Evolutionary conservation across 345 rosid species (phyloP).

Genomic region (Nephelium lappaceum): DNA sequence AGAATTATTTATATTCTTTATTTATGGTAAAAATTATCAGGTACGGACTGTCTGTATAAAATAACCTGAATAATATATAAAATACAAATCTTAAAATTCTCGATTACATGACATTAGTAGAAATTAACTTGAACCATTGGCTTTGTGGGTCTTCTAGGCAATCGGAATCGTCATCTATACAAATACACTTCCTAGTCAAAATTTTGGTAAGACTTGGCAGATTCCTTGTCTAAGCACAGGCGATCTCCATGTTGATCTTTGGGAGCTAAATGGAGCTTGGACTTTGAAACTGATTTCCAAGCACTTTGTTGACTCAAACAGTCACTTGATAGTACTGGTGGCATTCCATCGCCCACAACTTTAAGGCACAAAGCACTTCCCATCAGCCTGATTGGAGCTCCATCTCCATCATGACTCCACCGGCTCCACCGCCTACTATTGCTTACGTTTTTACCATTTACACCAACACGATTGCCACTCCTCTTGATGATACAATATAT

Average conservation of each 20-base stretch:
- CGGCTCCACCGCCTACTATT: not conserved
- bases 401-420: constrained; percentile 22
- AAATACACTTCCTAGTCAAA: constrained; percentile 30
- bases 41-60: not conserved
- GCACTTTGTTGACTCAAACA: constrained; percentile 25
- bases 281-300: constrained; percentile 33
- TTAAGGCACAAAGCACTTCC: constrained; percentile 33
- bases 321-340: constrained; percentile 25
- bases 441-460: constrained; percentile 23
- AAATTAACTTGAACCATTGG: constrained; percentile 48
- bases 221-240: constrained; percentile 35
- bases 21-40: not conserved
- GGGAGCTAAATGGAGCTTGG: constrained; percentile 38
- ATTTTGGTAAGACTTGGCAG: constrained; percentile 15
- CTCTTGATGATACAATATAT: constrained; percentile 40
- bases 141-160: constrained; percentile 32
- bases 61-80: too few relatives aligned
- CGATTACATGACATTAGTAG: not conserved
- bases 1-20: too few relatives aligned
- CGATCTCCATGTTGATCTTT: constrained; percentile 22
- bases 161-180: constrained; percentile 28
- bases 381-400: constrained; percentile 21
- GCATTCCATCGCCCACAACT: constrained; percentile 23
- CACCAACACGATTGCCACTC: constrained; percentile 31
- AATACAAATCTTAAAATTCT: too few relatives aligned